Base-by-base conservation (phyloP, 129 eudicot genomes). In the Chrysanthemum seticuspe region DNA sequence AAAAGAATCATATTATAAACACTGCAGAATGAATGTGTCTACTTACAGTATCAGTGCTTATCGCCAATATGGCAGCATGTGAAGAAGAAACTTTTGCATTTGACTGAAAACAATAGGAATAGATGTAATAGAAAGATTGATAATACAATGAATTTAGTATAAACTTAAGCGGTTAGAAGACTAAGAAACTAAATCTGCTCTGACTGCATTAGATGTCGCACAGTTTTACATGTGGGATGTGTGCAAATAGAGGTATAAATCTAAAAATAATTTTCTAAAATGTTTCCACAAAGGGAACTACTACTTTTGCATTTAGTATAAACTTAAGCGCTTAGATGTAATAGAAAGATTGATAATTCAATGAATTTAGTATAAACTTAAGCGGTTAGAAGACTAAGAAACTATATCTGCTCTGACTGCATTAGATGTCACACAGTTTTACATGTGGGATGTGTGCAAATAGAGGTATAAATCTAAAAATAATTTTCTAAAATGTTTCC, bases 31-130 rank as follows among this genome's bases (percentile, higher is more conserved):
- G 9, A 49, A 68, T 45, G 60, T 68, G 73, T 67, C 45, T 67
- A 40, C 72, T 67, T 67, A 67, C 73, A 27, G 23, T 68, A 52
- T 68, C 73, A 68, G 62, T n/a, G 61, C 73, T 23, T 40, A 40
- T 40, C 67, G 58, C 67, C 21, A 45, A 21, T 40, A 21, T 44
- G 48, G 60, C 21, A 23, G 67, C 50, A 45, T 58, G 57, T 71
- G 75, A 71, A 44, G 66, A 71, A 57, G 67, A 72, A 16, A 45
- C 6, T 58, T 72, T 23, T 21, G 23, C 44, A 58, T 19, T 58
- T 44, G 57, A 40, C 76, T 72, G 76, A 45, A 72, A 55, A 56
- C 18, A 56, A 56, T 29, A 6, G 62, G 19, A 15, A 62, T 6
- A 13, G 6, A 74, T 2, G 23, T 53, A 16, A 52, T 3, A 21